Base-by-base conservation (phyloP, 1,284 basidiomycete genomes). In the Cutaneotrichosporon sp. region DNA sequence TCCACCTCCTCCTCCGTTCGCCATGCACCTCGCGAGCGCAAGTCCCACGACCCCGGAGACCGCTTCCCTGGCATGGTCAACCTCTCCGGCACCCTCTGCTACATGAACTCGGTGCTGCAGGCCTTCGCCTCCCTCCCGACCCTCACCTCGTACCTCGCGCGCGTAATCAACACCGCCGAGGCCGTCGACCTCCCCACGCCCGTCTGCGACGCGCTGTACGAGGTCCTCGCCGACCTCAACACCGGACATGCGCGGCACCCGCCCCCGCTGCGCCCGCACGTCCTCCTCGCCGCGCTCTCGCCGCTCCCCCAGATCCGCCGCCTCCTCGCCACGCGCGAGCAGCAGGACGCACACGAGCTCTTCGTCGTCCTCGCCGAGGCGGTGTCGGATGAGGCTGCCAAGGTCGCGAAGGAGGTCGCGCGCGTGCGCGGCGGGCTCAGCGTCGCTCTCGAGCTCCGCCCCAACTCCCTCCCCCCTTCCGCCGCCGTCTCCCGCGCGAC, bases 321-420 rank as follows among this genome's bases (percentile, higher is more conserved):
- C 0, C 83, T 95, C 7, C 87, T 95, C 72, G 86, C 86, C 62
- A 91, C 90, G 1, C 86, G 90, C 16, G 90, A 95, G 72, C 93
- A 97, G 75, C 93, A 97, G 80, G 93, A 97, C 76, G 93, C 93
- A 2, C 94, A 97, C 72, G 94, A 97, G 74, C 83, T 97, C n/a
- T 95, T 95, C 79, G 87, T 94, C 69, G 86, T 95, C 38, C 81
- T 97, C 22, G 89, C 92, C 0, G 91, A 94, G 73, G 90, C 87
- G 50, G 84, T 95, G 68, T 91, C 91, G 77, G 87, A 87, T 62
- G 93, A 97, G 77, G 84, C 87, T 7, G 73, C 79, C 1, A 76
- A 75, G 59, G 74, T 79, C 16, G 75, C 73, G 9, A 61, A 60
- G 3, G 78, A 79, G 62, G 64, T 74, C 1, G 68, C 69, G 3